These are phyloP conservation scores for Metschnikowia colocasiae DNA, from an alignment of 805 yeast genomes.

Conservation along the genomic window DNA sequence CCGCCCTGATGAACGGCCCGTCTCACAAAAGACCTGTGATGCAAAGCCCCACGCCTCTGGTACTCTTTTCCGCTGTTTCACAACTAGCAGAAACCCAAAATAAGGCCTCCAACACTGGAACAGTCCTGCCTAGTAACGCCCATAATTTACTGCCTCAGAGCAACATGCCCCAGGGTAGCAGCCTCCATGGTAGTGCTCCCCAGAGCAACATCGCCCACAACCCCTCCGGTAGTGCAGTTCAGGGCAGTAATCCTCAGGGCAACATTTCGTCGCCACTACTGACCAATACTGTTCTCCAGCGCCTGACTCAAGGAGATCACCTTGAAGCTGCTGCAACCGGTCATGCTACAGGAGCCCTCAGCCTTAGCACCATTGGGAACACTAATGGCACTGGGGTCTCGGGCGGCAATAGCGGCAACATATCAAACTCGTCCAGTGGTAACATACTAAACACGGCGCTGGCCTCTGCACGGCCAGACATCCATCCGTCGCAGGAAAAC, in stretches of 20 bases:
- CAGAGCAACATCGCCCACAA: no score
- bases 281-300: conserved; percentile 1
- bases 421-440: neutral
- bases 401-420: neutral
- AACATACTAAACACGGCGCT: neutral
- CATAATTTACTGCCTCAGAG: conserved; percentile 4
- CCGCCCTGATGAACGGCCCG: neutral
- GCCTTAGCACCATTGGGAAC: neutral
- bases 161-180: neutral
- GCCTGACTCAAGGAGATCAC: neutral
- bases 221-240: no score
- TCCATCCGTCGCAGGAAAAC: conserved; percentile 7
- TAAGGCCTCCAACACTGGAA: neutral
- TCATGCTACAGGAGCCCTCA: neutral
- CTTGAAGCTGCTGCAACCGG: neutral
- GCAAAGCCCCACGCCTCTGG: conserved; percentile 4
- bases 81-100: neutral
- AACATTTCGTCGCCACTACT: neutral
- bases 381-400: neutral
- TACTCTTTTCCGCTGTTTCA: neutral
- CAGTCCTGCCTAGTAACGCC: neutral
- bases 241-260: neutral
- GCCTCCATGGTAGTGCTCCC: neutral
- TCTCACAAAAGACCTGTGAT: neutral
- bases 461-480: conserved; percentile 1